Conservation (phyloP, 768 basidiomycete species). For the Serendipita sp. region DNA sequence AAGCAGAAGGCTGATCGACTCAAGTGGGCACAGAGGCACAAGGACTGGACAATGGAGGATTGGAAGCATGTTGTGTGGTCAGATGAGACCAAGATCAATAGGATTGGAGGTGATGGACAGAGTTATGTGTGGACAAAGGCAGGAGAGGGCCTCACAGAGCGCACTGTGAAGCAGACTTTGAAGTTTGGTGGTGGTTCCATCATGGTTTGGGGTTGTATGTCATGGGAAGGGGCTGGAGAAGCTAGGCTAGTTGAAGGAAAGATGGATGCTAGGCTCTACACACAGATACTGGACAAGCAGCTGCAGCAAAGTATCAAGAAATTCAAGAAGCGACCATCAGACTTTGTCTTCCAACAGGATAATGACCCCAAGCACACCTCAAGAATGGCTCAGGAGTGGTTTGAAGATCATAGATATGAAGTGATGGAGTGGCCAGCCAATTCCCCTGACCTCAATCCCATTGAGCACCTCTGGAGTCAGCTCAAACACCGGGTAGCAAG, state of each 20-base stretch:
- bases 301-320: slow-evolving; percentile 10
- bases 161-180: neutral
- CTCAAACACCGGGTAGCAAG: neutral
- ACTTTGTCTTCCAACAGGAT: slow-evolving; percentile 14
- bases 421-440: slow-evolving; percentile 11
- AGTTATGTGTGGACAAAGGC: neutral
- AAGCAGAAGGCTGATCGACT: neutral
- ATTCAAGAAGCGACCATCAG: slow-evolving; percentile 1
- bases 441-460: neutral
- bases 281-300: slow-evolving; percentile 10
- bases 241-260: neutral
- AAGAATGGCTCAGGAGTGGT: slow-evolving; percentile 11
- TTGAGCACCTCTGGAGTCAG: slow-evolving; percentile 8
- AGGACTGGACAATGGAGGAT: slow-evolving; percentile 8
- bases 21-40: neutral
- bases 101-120: slow-evolving; percentile 2
- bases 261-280: slow-evolving; percentile 12
- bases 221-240: neutral
- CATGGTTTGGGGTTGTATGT: slow-evolving; percentile 5
- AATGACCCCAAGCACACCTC: slow-evolving; percentile 1
- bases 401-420: slow-evolving; percentile 10
- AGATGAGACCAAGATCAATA: slow-evolving; percentile 8
- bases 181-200: neutral
- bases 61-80: slow-evolving; percentile 7
- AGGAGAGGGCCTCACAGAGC: neutral